Evolutionary conservation across 345 rosid genomes (phyloP).

Genomic region (Gossypium turneri): DNA sequence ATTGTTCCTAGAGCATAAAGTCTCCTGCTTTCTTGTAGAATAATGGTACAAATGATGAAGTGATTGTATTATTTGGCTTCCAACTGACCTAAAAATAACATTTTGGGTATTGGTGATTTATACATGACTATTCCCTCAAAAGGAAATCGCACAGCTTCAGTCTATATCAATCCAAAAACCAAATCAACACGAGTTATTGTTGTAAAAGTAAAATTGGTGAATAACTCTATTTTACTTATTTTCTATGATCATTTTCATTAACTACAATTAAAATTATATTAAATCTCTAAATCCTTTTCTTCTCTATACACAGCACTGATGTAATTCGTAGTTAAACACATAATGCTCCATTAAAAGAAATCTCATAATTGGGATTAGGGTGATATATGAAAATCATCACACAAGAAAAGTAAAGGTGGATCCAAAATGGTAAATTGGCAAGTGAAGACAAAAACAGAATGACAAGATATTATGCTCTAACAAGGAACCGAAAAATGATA

Average conservation of each 20-base stretch:
- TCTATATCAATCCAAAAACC: neutral
- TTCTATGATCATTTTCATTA: neutral
- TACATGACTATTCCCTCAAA: neutral
- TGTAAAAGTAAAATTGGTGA: neutral
- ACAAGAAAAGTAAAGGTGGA: neutral
- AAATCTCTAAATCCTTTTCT: too few relatives aligned
- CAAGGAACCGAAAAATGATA: conserved; percentile 1
- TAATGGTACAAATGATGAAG: neutral
- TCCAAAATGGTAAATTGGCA: conserved; percentile 29
- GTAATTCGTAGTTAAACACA: too few relatives aligned
- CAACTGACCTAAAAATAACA: neutral
- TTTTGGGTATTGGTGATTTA: neutral
- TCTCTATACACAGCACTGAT: too few relatives aligned
- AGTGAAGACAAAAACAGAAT: conserved; percentile 17
- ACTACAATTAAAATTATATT: neutral
- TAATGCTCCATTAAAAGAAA: neutral
- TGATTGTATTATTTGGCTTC: neutral
- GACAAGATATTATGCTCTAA: conserved; percentile 8
- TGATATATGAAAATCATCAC: neutral
- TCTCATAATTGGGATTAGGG: neutral
- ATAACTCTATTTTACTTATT: neutral
- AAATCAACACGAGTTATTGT: neutral
- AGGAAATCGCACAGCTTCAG: neutral
- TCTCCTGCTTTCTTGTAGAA: neutral
- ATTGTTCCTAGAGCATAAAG: neutral